Percentiles rank a stretch among this genome's conserved stretches.
Conservation (phyloP, 2,329 filamentous ascomycete species). For the Nemania serpens region DNA sequence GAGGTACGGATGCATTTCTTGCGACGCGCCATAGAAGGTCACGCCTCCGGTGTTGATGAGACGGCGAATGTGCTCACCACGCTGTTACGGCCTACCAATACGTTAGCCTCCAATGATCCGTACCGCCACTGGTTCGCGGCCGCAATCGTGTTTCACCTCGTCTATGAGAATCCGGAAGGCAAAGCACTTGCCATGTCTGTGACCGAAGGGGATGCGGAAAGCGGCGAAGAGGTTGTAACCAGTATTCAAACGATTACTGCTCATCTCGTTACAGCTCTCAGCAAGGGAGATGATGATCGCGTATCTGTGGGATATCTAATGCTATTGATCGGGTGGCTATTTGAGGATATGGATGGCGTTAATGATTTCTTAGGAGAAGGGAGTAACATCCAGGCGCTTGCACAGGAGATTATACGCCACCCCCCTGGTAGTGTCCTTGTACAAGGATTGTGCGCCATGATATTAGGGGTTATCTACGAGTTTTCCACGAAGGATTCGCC, state of each 20-base stretch:
- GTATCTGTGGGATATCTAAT: conserved; percentile 86
- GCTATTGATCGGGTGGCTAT: conserved; percentile 86
- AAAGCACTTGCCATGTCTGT: conserved; percentile 81
- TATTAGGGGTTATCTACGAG: conserved; percentile 90
- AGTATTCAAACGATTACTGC: conserved; percentile 87
- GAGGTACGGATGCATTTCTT: conserved; percentile 87
- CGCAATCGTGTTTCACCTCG: conserved; percentile 81
- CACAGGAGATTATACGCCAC: conserved; percentile 72
- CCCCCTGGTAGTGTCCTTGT: conserved; percentile 67
- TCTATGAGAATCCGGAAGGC: conserved; percentile 78
- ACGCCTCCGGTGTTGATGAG: conserved; percentile 76
- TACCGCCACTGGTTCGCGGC: conserved; percentile 91
- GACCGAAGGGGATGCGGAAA: conserved; percentile 85
- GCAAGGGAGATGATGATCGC: conserved; percentile 76
- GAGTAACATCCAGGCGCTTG: conserved; percentile 85
- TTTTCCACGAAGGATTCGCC: conserved; percentile 98
- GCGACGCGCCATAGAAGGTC: conserved; percentile 84
- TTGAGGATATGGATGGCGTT: conserved; percentile 87
- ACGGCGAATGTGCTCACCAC: conserved; percentile 88
- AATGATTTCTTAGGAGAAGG: conserved; percentile 93
- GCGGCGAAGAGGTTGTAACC: conserved; percentile 92
- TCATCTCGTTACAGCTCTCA: conserved; percentile 80
- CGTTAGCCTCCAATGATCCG: conserved; percentile 71
- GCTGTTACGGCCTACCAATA: conserved; percentile 69
- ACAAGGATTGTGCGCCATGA: conserved; percentile 80